Evolutionary conservation across 2,329 filamentous ascomycete species (phyloP), one percentile per base, ranked within the genome.

Genomic region (Fusarium mundagurra): DNA sequence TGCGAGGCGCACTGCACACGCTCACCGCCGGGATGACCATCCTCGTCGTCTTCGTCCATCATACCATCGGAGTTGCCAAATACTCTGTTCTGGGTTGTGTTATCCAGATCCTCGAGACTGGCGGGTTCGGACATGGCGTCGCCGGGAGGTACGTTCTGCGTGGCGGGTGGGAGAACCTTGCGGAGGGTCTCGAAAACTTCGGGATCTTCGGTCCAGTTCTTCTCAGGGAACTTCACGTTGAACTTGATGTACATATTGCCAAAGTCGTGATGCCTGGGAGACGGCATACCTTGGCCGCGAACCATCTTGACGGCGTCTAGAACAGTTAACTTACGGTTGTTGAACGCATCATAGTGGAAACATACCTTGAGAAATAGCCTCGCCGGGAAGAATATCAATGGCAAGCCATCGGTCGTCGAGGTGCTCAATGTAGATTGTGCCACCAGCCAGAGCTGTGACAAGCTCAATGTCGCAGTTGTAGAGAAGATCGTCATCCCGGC

Each of bases 191-290:
- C 90, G 77, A 97, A 93, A 72, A 94, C 92, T 66, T 91, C 88
- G 22, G 91, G 86, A 59, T 92, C 87, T 43, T 89, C 82, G 43
- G 90, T 89, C 89, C 90, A 93, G 81, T 90, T 87, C 86, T 92
- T 92, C 80, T 94, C 92, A 55, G 96, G 96, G 89, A 99, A 98
- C 86, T 97, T 98, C 85, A 99, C 95, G 80, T 94, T 92, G 86
- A 99, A 99, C 82, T 97, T 94, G 81, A 99, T 95, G 87, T 96
- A 99, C 78, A 99, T 88, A 86, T 99, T 98, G 80, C 96, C 96
- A 81, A 90, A 92, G 84, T 98, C 94, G 88, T 99, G 96, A 84
- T 98, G 96, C 79, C 96, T 92, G 84, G 91, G 93, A 8, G 96
- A 97, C 47, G 96, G 96, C 96, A 99, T 99, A 83, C 96, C 96